Conservation (phyloP, 2,329 filamentous ascomycete species). For the Trichophyton mentagrophytes region DNA sequence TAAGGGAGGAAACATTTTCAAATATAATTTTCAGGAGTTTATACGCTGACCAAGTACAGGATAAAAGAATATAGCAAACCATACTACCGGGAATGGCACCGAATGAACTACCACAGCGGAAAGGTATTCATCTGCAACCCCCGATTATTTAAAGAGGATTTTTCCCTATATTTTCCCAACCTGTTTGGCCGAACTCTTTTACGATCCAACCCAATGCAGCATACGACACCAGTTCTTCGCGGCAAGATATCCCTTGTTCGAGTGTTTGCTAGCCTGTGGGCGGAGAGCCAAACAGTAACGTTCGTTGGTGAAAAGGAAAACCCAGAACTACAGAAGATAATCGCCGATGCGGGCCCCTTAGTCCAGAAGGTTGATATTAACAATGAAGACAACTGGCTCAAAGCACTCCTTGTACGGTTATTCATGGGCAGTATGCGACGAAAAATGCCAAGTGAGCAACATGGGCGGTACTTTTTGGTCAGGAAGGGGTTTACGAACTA, state of each 20-base stretch:
- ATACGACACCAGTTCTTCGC: constrained; percentile 64
- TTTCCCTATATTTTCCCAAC: constrained; percentile 88
- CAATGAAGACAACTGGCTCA: constrained; percentile 65
- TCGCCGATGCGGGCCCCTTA: constrained; percentile 40
- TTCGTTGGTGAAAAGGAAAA: constrained; percentile 58
- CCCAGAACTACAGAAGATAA: constrained; percentile 51
- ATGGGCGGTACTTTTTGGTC: constrained; percentile 48
- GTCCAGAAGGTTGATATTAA: constrained; percentile 80
- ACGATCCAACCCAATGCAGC: constrained; percentile 41
- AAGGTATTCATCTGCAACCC: constrained; percentile 84
- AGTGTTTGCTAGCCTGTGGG: constrained; percentile 76
- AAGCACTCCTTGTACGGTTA: constrained; percentile 43
- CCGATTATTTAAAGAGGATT: constrained; percentile 68
- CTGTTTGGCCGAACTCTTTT: constrained; percentile 65
- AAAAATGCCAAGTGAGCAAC: constrained; percentile 38
- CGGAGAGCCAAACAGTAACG: constrained; percentile 60
- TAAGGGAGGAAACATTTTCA: constrained; percentile 25
- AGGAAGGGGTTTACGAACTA: constrained; percentile 43
- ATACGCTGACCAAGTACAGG: constrained; percentile 29
- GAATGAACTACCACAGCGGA: constrained; percentile 67
- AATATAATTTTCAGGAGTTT: not conserved
- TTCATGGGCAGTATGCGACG: constrained; percentile 42
- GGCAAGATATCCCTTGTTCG: constrained; percentile 67
- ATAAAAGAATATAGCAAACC: constrained; percentile 67
- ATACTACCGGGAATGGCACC: constrained; percentile 93